Conservation (phyloP, 306 rosid genomes). For the Astragalus membranaceus region DNA sequence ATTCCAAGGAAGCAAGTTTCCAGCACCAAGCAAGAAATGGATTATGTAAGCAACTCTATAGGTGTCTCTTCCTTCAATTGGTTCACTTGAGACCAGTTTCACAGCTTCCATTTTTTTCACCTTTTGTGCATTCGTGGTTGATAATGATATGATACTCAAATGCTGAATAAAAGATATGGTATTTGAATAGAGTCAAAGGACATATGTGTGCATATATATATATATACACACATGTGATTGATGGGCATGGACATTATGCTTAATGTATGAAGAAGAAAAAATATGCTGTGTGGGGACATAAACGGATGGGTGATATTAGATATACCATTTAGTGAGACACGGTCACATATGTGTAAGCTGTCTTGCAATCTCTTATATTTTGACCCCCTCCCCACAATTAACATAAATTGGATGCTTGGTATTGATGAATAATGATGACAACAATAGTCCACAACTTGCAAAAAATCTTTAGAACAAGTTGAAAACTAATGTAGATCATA, state of each 20-base stretch:
- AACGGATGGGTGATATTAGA: slow-evolving; percentile 65
- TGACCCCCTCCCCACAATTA: neutral
- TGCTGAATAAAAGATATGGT: slow-evolving; percentile 20
- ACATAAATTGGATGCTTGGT: slow-evolving; percentile 21
- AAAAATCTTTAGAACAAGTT: slow-evolving; percentile 5
- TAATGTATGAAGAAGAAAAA: slow-evolving; percentile 42
- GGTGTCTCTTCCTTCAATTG: slow-evolving; percentile 40
- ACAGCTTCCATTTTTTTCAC: slow-evolving; percentile 39
- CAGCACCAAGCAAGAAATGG: slow-evolving; percentile 87
- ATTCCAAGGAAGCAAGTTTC: slow-evolving; percentile 95
- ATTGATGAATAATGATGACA: slow-evolving; percentile 2
- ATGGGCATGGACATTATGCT: slow-evolving; percentile 45
- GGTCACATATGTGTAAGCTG: slow-evolving; percentile 47
- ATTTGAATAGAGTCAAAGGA: slow-evolving; percentile 40
- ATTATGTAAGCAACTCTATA: slow-evolving; percentile 65
- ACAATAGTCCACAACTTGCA: slow-evolving; percentile 20
- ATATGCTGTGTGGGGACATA: slow-evolving; percentile 62
- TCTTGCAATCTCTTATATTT: slow-evolving; percentile 24
- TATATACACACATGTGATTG: slow-evolving; percentile 43
- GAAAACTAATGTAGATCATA: neutral
- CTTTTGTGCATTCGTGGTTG: slow-evolving; percentile 9
- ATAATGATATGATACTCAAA: slow-evolving; percentile 12
- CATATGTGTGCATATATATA: neutral
- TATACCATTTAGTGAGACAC: slow-evolving; percentile 34
- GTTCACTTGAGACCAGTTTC: slow-evolving; percentile 34